Conservation (phyloP, 176 grass and related monocot species). For the Tuctoria greenei region DNA sequence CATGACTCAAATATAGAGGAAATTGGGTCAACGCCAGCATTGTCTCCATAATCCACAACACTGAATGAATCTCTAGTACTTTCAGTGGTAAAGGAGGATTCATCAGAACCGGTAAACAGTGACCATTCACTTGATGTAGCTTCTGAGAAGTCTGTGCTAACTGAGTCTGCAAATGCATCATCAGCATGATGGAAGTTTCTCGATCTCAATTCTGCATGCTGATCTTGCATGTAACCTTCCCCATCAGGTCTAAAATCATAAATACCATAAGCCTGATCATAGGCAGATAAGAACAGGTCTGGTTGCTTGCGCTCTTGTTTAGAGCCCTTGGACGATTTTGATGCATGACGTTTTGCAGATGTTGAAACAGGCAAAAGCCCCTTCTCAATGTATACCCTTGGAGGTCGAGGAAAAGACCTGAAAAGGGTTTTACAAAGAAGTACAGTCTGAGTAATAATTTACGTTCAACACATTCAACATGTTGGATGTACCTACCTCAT, state of each 20-base stretch:
- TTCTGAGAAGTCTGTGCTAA: slow-evolving; percentile 77
- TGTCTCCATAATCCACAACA: slow-evolving; percentile 74
- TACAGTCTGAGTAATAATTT: background rate
- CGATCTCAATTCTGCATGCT: slow-evolving; percentile 35
- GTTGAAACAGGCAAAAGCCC: slow-evolving; percentile 33
- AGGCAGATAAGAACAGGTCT: slow-evolving; percentile 20
- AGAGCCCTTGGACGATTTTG: slow-evolving; percentile 59
- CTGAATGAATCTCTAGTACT: slow-evolving; percentile 98
- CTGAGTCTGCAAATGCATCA: slow-evolving; percentile 61
- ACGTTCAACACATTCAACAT: background rate
- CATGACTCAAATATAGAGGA: slow-evolving; percentile 79
- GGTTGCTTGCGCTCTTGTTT: slow-evolving; percentile 54
- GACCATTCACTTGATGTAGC: slow-evolving; percentile 92
- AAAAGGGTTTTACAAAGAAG: slow-evolving; percentile 18
- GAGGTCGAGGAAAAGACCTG: slow-evolving; percentile 86
- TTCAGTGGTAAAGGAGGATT: slow-evolving; percentile 96
- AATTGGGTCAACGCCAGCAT: slow-evolving; percentile 60
- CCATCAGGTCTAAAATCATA: slow-evolving; percentile 66
- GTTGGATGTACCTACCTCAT: slow-evolving; percentile 61
- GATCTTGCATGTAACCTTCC: slow-evolving; percentile 36
- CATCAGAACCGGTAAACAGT: slow-evolving; percentile 93
- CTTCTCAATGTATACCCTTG: slow-evolving; percentile 74
- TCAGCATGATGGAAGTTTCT: slow-evolving; percentile 40
- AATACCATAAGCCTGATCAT: slow-evolving; percentile 44
- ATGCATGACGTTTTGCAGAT: slow-evolving; percentile 42